phyloP scores from a whole-genome alignment of 768 basidiomycete genomes.

The Naematelia encephala region DNA sequence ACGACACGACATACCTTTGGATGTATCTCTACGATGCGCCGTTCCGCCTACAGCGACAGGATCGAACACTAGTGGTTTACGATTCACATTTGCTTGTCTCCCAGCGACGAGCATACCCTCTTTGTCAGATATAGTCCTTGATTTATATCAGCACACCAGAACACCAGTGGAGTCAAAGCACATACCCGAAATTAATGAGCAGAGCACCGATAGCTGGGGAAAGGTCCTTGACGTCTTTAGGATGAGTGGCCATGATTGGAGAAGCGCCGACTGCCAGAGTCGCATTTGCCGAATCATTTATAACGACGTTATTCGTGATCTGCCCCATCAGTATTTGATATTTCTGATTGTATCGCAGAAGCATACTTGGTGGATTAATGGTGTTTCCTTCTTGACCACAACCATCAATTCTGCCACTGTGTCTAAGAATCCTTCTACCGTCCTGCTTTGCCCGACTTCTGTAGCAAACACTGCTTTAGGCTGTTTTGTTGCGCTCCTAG shows the following conservation, averaged over 20 bases:
- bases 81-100: slow-evolving; percentile 62
- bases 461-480: slow-evolving; percentile 55
- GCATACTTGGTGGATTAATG: slow-evolving; percentile 70
- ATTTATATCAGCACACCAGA: not conserved
- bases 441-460: slow-evolving; percentile 3
- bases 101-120: slow-evolving; percentile 76
- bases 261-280: slow-evolving; percentile 83
- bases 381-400: slow-evolving; percentile 58
- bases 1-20: slow-evolving; percentile 56
- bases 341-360: not conserved
- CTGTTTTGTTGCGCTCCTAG: slow-evolving; percentile 48
- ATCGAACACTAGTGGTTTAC: slow-evolving; percentile 80
- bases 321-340: slow-evolving; percentile 40
- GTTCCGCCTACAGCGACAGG: slow-evolving; percentile 90
- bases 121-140: slow-evolving; percentile 54
- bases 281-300: slow-evolving; percentile 83
- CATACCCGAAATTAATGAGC: slow-evolving; percentile 75
- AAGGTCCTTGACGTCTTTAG: slow-evolving; percentile 77
- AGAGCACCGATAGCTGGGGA: slow-evolving; percentile 64
- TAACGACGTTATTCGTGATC: slow-evolving; percentile 88
- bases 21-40: slow-evolving; percentile 61
- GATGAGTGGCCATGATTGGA: slow-evolving; percentile 88
- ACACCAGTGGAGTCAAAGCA: not conserved
- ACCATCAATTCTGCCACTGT: slow-evolving; percentile 58
- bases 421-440: slow-evolving; percentile 32